These are phyloP conservation scores for Stemphylium beticola DNA, from an alignment of 2,329 filamentous ascomycete genomes.

Conservation along the genomic window DNA sequence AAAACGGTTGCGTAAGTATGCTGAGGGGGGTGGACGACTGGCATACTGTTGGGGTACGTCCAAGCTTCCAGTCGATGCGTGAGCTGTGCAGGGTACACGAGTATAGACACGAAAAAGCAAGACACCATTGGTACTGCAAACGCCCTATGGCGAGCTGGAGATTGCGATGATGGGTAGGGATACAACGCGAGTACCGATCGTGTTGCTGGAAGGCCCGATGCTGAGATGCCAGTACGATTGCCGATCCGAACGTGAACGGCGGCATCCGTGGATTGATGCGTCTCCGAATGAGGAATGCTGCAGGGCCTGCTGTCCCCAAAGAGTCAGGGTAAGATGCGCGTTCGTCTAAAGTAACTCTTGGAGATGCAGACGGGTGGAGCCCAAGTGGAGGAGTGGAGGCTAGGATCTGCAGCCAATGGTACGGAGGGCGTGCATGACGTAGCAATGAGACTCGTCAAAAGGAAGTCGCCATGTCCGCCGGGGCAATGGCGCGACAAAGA, in stretches of 20 bases:
- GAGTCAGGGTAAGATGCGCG: neutral
- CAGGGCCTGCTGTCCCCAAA: neutral
- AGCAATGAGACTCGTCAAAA: conserved; percentile 1
- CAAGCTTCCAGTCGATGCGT: neutral
- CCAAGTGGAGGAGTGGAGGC: neutral
- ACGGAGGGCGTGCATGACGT: conserved; percentile 6
- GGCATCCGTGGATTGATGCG: neutral
- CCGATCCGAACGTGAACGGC: neutral
- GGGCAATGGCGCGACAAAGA: neutral
- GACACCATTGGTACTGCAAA: neutral
- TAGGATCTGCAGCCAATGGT: conserved; percentile 3
- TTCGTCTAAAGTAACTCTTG: neutral
- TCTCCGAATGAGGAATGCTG: conserved; percentile 4
- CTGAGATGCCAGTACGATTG: neutral
- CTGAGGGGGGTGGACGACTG: neutral
- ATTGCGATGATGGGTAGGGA: neutral
- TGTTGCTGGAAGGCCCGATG: neutral
- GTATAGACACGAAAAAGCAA: neutral
- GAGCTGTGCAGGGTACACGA: neutral
- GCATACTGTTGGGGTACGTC: neutral
- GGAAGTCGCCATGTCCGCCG: neutral
- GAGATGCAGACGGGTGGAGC: neutral
- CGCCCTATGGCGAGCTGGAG: neutral
- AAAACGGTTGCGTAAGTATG: neutral
- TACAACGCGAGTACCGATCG: neutral